Evolutionary conservation across 2,329 filamentous ascomycete species (phyloP).

Genomic region (Sclerotinia subarctica): DNA sequence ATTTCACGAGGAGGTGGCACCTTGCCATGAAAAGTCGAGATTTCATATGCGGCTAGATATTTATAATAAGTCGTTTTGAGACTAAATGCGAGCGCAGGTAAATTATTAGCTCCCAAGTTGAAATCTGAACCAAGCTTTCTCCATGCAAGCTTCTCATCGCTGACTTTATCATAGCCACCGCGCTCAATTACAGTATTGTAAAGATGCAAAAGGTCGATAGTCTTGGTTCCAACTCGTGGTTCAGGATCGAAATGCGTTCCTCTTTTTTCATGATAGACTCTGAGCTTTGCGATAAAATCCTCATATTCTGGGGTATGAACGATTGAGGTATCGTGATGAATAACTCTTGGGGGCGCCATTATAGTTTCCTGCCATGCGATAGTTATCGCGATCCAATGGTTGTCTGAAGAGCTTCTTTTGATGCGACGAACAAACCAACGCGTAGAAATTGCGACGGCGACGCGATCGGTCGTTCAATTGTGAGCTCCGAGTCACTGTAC

Average conservation of each 20-base stretch:
- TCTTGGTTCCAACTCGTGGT: constrained; percentile 74
- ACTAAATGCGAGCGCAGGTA: constrained; percentile 79
- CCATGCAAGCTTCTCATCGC: constrained; percentile 82
- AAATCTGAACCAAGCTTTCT: constrained; percentile 72
- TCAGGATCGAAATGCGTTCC: constrained; percentile 76
- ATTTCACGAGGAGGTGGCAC: constrained; percentile 87
- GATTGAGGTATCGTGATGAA: constrained; percentile 26
- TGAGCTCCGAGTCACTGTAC: not conserved
- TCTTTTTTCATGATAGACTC: constrained; percentile 72
- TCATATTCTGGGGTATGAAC: constrained; percentile 65
- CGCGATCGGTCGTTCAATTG: constrained; percentile 23
- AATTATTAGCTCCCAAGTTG: constrained; percentile 69
- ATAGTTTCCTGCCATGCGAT: constrained; percentile 28
- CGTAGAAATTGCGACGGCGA: constrained; percentile 23
- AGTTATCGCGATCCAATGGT: constrained; percentile 21
- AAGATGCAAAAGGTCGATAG: constrained; percentile 73
- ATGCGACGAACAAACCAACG: constrained; percentile 18
- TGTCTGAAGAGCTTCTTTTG: constrained; percentile 4
- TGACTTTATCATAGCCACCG: constrained; percentile 84
- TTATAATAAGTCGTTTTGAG: constrained; percentile 89
- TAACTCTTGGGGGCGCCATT: constrained; percentile 34
- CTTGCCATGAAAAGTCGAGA: constrained; percentile 70
- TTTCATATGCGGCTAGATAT: constrained; percentile 84
- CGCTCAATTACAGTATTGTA: constrained; percentile 73
- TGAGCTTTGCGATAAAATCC: constrained; percentile 72